A percentile compares a stretch with the other conserved stretches of the same genome.
Conservation (phyloP, 768 basidiomycete species). For the Psilocybe cubensis region DNA sequence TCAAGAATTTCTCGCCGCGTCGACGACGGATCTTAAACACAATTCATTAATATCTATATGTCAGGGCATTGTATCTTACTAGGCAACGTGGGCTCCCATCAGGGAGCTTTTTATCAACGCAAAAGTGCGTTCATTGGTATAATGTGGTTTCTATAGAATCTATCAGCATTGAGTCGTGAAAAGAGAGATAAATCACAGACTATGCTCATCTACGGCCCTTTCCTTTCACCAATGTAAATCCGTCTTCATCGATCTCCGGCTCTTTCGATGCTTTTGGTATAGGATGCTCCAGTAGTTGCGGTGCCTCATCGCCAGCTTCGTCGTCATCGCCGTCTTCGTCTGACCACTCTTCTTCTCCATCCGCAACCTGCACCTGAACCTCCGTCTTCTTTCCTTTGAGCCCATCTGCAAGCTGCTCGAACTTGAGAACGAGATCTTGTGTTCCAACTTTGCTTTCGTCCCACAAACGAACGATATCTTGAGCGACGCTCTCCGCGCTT, state of each 20-base stretch:
- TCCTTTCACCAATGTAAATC: constrained; percentile 82
- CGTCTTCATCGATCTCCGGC: constrained; percentile 88
- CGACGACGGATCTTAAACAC: no score
- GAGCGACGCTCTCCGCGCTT: constrained; percentile 73
- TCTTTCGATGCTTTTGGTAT: constrained; percentile 31
- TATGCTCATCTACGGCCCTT: constrained; percentile 49
- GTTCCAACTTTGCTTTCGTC: constrained; percentile 49
- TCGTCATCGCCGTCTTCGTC: constrained; percentile 53
- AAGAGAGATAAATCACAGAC: no score
- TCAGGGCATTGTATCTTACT: no score
- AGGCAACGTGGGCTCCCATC: no score
- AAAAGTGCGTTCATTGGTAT: no score
- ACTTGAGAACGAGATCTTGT: constrained; percentile 53
- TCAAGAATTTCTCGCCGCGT: no score
- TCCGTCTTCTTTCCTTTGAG: constrained; percentile 58
- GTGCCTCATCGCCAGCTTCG: constrained; percentile 52
- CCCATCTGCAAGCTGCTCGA: constrained; percentile 67
- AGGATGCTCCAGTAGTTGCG: constrained; percentile 52
- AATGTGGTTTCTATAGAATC: no score
- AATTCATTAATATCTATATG: no score
- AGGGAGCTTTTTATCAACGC: no score
- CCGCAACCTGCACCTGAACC: constrained; percentile 48
- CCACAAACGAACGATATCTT: constrained; percentile 75
- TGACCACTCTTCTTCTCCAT: constrained; percentile 43
- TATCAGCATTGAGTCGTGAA: no score